Evolutionary conservation across 75 land plant genomes (phyloP), one percentile per base, ranked within the genome.

Genomic region (Chamaecyparis obtusa): DNA sequence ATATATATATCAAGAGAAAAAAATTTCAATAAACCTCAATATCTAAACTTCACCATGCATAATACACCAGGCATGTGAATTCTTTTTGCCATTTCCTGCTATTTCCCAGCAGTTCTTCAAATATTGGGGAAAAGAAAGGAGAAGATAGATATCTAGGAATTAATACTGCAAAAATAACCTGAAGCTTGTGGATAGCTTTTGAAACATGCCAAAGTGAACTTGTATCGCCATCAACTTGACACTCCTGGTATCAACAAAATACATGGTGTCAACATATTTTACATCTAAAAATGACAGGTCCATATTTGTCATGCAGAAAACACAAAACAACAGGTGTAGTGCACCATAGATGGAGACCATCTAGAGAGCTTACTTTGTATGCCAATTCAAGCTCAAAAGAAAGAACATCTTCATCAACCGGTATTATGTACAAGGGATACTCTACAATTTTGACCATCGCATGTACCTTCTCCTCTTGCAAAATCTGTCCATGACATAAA

Each of bases 351-450:
- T 49, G 33, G 60, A 85, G 14, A 54, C 17, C 54, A 48, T 85
- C 86, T 35, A 67, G 24, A 30, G 19, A 84, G 19, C 89, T 85
- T 90, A 98, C 99, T 88, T 93, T 95, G 39, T 86, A 93, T 21
- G 95, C 91, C 69, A 89, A 80, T 77, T 98, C 99, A 79, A 96
- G 95, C 85, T 98, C 99, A 91, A 97, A 94, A 76, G 99, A 98
- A 30, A 98, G 84, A 14, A 98, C 91, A 93, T 98, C 99, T 87
- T 98, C 99, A 90, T 98, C 99, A 83, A 97, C 85, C 15, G 99
- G 99, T 87, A 98, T 60, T 13, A 95, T 79, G 84, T 93, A 95
- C 36, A 98, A 87, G 24, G 99, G 99, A 44, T 89, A 98, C 89
- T 98, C 99, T 79, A 97, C 96, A 49, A 97, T 90, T 33, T 97